Conservation (phyloP, 805 yeast species). For the Jamesozyma rosinii region DNA sequence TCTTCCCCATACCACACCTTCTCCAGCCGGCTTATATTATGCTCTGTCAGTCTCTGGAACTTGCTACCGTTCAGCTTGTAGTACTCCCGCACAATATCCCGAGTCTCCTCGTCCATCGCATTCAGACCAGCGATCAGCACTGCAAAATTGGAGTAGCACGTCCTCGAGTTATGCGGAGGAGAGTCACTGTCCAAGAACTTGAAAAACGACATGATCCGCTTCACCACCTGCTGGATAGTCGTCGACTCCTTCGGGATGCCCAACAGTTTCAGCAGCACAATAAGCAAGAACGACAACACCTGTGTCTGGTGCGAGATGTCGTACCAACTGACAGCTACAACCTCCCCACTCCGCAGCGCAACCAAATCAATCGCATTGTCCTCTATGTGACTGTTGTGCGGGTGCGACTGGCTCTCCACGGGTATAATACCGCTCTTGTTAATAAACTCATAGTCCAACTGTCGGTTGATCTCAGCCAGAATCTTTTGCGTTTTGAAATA, state of each 20-base stretch:
- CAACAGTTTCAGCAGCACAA: conserved; percentile 26
- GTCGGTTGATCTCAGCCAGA: conserved; percentile 28
- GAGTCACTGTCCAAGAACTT: conserved; percentile 27
- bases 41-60: conserved; percentile 29
- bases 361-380: conserved; percentile 32
- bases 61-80: conserved; percentile 26
- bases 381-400: conserved; percentile 24
- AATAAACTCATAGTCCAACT: conserved; percentile 29
- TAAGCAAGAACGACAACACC: conserved; percentile 28
- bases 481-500: conserved; percentile 29
- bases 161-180: conserved; percentile 30
- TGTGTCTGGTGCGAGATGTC: conserved; percentile 33
- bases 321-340: conserved; percentile 31
- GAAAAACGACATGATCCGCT: conserved; percentile 27
- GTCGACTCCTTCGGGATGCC: conserved; percentile 29
- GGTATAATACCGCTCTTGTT: conserved; percentile 31
- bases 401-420: conserved; percentile 26
- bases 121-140: conserved; percentile 30
- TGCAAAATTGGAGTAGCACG: conserved; percentile 32
- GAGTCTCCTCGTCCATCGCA: conserved; percentile 29
- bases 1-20: conserved; percentile 30
- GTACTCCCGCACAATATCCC: conserved; percentile 25
- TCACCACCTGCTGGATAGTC: conserved; percentile 29
- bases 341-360: conserved; percentile 19
- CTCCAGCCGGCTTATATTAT: conserved; percentile 28